A percentile compares a stretch with the other conserved stretches of the same genome.
Conservation (phyloP, 2,329 filamentous ascomycete genomes). For the Diaporthe destruens region DNA sequence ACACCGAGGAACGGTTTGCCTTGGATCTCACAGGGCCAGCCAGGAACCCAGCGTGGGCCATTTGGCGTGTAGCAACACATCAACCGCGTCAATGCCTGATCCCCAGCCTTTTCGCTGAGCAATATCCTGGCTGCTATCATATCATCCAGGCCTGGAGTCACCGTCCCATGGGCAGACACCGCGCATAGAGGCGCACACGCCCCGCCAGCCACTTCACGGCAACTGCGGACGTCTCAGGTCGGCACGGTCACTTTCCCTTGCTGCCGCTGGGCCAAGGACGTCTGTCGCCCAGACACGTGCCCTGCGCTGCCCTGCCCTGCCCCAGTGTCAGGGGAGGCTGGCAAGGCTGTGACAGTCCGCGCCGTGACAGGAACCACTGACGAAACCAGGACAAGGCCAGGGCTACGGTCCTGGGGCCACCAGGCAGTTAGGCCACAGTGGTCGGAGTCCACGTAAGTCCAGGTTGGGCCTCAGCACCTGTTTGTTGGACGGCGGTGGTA, state of each 20-base stretch:
- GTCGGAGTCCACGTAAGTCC: constrained; percentile 19
- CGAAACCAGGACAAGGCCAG: constrained; percentile 29
- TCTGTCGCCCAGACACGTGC: constrained; percentile 31
- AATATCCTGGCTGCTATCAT: constrained; percentile 6
- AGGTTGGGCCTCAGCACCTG: constrained; percentile 20
- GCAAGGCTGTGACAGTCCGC: constrained; percentile 31
- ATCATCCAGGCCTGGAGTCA: not conserved
- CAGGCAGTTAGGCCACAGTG: not conserved
- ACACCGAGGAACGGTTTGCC: constrained; percentile 27
- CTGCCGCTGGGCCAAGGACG: constrained; percentile 34
- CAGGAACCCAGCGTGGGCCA: not conserved
- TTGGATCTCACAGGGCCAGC: constrained; percentile 16
- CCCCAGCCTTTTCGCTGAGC: not conserved
- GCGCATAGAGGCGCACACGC: not conserved
- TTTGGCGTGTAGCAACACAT: constrained; percentile 22
- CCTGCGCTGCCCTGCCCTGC: constrained; percentile 7
- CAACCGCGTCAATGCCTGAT: constrained; percentile 26
- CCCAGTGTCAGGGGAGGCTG: constrained; percentile 23
- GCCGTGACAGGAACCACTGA: constrained; percentile 35
- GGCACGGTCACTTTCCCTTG: constrained; percentile 16
- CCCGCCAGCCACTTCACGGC: constrained; percentile 18
- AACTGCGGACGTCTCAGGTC: constrained; percentile 21
- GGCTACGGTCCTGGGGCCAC: constrained; percentile 11
- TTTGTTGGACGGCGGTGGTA: constrained; percentile 3
- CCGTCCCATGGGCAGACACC: not conserved